Evolutionary conservation across 2,329 filamentous ascomycete genomes (phyloP).

Genomic region (Plenodomus tracheiphilus): DNA sequence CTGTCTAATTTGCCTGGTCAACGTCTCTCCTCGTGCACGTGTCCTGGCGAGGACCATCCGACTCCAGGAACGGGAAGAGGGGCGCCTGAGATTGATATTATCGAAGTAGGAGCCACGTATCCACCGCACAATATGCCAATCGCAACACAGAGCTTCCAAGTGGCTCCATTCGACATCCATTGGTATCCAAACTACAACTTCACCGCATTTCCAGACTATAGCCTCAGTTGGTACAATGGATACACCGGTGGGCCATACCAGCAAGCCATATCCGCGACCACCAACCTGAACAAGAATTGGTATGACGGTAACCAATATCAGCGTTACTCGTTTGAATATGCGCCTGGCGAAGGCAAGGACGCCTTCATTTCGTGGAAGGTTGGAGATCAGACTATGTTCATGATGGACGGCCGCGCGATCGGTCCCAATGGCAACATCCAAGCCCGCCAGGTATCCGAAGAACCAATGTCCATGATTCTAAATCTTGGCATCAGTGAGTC

Average conservation of each 20-base stretch:
- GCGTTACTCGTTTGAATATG: constrained; percentile 60
- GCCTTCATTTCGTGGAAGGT: constrained; percentile 58
- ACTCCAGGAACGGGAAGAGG: constrained; percentile 52
- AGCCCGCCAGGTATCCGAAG: constrained; percentile 53
- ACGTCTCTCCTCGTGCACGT: constrained; percentile 50
- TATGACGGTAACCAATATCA: constrained; percentile 59
- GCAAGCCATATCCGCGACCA: constrained; percentile 60
- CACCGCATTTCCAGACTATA: constrained; percentile 55
- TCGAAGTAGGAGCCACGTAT: constrained; percentile 53
- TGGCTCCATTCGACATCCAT: constrained; percentile 55
- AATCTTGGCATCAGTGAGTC: constrained; percentile 57
- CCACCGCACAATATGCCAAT: constrained; percentile 44
- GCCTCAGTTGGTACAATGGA: constrained; percentile 54
- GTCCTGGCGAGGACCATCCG: constrained; percentile 52
- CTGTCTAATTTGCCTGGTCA: constrained; percentile 51
- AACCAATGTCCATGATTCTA: constrained; percentile 59
- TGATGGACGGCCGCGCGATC: constrained; percentile 56
- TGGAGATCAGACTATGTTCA: constrained; percentile 55
- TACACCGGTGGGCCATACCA: constrained; percentile 60
- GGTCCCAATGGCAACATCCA: constrained; percentile 59
- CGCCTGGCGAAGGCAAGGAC: constrained; percentile 51
- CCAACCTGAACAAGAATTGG: constrained; percentile 59
- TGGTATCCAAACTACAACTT: constrained; percentile 59
- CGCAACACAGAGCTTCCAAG: constrained; percentile 54
- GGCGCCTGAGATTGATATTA: constrained; percentile 55